Evolutionary conservation across 345 rosid species (phyloP).

Genomic region (Psidium guajava): DNA sequence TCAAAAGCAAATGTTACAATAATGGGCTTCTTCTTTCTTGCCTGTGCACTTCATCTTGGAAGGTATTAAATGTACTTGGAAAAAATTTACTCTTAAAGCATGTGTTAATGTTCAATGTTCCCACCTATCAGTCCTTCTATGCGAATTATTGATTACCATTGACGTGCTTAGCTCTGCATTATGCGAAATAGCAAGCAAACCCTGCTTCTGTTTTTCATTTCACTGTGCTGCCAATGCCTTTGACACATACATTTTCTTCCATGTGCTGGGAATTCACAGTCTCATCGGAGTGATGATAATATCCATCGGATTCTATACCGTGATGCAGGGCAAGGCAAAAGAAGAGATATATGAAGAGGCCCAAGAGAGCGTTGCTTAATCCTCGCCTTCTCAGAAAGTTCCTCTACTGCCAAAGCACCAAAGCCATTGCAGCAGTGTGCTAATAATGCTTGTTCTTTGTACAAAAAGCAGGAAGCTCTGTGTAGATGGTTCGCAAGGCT

Average conservation of each 20-base stretch:
- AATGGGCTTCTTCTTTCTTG: constrained; percentile 59
- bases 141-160: neutral
- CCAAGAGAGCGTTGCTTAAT: neutral
- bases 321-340: constrained; percentile 79
- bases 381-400: constrained; percentile 13
- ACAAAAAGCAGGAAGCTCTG: neutral
- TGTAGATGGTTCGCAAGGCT: neutral
- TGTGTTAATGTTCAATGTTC: neutral
- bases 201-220: neutral
- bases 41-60: constrained; percentile 62
- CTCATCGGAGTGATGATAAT: constrained; percentile 57
- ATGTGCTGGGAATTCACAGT: constrained; percentile 12
- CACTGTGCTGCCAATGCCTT: neutral
- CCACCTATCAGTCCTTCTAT: neutral
- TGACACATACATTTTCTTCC: neutral
- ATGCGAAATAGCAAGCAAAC: neutral
- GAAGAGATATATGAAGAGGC: constrained; percentile 44
- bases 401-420: constrained; percentile 48
- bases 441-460: neutral
- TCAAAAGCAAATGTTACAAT: neutral
- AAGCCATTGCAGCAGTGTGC: constrained; percentile 16
- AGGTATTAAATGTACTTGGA: constrained; percentile 18
- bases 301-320: constrained; percentile 64
- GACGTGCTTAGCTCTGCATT: neutral
- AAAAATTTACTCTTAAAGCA: neutral